Evolutionary conservation across 2,329 filamentous ascomycete species (phyloP).

Genomic region (Ophiostoma himal-ulmi): DNA sequence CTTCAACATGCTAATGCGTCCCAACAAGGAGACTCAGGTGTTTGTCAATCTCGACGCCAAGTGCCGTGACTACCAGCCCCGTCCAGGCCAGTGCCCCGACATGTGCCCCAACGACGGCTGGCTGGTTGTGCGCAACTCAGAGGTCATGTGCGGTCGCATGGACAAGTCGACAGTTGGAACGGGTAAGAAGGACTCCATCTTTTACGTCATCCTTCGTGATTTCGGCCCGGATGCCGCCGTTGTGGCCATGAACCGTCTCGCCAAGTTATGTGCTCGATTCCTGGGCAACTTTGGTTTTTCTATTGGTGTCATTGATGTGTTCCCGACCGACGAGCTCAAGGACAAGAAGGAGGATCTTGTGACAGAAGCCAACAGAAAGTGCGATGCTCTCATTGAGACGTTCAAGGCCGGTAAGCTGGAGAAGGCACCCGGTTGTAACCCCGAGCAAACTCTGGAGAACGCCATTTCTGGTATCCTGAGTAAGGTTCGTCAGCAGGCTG

Average conservation of each 20-base stretch:
- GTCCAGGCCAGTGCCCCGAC: slow-evolving; percentile 53
- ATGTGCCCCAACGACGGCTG: slow-evolving; percentile 85
- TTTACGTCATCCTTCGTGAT: slow-evolving; percentile 93
- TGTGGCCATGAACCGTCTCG: slow-evolving; percentile 85
- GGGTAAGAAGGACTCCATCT: slow-evolving; percentile 96
- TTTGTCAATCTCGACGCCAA: slow-evolving; percentile 89
- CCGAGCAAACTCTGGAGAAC: slow-evolving; percentile 88
- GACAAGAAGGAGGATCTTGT: slow-evolving; percentile 71
- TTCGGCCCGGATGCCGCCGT: slow-evolving; percentile 87
- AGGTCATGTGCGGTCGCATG: slow-evolving; percentile 96
- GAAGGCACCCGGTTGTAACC: slow-evolving; percentile 81
- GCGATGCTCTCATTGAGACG: slow-evolving; percentile 73
- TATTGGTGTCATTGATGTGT: slow-evolving; percentile 92
- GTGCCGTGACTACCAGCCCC: slow-evolving; percentile 71
- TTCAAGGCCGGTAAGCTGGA: slow-evolving; percentile 76
- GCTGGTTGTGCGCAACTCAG: slow-evolving; percentile 90
- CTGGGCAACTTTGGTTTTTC: slow-evolving; percentile 91
- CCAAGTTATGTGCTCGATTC: slow-evolving; percentile 82
- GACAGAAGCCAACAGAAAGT: slow-evolving; percentile 69
- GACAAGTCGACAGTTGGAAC: slow-evolving; percentile 96
- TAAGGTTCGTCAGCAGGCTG: slow-evolving; percentile 84
- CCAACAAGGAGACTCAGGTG: slow-evolving; percentile 76
- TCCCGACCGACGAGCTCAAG: slow-evolving; percentile 66
- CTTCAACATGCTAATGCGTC: slow-evolving; percentile 77
- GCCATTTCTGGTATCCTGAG: slow-evolving; percentile 85